phyloP scores from a whole-genome alignment of 257 asterid genomes.

The Marsdenia floribunda region DNA sequence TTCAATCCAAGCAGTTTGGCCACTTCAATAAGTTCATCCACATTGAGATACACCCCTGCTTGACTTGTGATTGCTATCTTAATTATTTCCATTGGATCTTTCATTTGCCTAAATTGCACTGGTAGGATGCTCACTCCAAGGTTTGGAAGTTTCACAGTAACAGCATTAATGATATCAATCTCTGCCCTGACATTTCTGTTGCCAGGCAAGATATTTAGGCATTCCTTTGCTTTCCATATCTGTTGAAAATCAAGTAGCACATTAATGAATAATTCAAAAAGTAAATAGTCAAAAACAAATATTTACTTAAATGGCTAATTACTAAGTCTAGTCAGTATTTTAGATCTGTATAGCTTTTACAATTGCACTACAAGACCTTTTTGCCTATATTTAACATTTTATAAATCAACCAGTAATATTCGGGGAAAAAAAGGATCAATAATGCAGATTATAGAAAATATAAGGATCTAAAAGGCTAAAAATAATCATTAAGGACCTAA shows the following conservation, averaged over 20 bases:
- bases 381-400: too few species aligned
- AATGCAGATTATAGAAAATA: too few species aligned
- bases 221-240: slow-evolving; percentile 99
- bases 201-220: slow-evolving; percentile 77
- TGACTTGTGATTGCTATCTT: slow-evolving; percentile 83
- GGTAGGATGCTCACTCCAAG: slow-evolving; percentile 96
- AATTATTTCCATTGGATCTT: slow-evolving; percentile 92
- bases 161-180: slow-evolving; percentile 79
- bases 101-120: slow-evolving; percentile 88
- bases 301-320: neutral
- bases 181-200: slow-evolving; percentile 83
- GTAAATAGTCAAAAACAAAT: neutral
- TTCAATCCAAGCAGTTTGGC: slow-evolving; percentile 92
- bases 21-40: slow-evolving; percentile 87
- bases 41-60: slow-evolving; percentile 80
- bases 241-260: slow-evolving; percentile 23
- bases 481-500: too few species aligned
- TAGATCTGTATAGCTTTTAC: too few species aligned
- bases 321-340: too few species aligned
- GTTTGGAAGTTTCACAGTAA: slow-evolving; percentile 90
- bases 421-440: too few species aligned
- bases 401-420: too few species aligned
- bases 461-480: too few species aligned
- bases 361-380: too few species aligned
- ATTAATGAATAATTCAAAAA: slow-evolving; percentile 8